A percentile compares a stretch with the other conserved stretches of the same genome.
Conservation (phyloP, 2,329 filamentous ascomycete genomes). For the Fusarium austroafricanum region DNA sequence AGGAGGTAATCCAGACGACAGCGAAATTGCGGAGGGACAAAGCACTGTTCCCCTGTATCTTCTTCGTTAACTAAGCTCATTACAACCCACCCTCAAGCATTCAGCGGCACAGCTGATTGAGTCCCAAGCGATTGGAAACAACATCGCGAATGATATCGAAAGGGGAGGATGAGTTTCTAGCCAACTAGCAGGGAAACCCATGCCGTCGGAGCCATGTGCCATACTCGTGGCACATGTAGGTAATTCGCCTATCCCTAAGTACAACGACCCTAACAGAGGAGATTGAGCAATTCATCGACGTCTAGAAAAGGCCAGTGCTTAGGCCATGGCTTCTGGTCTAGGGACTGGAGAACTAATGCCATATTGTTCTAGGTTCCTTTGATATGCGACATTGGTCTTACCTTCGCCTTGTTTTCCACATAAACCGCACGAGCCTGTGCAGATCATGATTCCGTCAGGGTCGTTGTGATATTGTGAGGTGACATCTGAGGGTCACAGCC, state of each 20-base stretch:
- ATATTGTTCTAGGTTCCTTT: neutral
- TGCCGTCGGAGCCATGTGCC: constrained; percentile 30
- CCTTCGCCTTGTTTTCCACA: neutral
- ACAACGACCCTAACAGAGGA: constrained; percentile 26
- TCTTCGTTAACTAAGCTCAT: constrained; percentile 6
- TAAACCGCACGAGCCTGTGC: constrained; percentile 17
- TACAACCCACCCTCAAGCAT: constrained; percentile 23
- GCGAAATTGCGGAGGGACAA: neutral
- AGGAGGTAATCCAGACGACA: too few relatives aligned
- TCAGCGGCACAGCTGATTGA: constrained; percentile 31
- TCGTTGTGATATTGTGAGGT: constrained; percentile 24
- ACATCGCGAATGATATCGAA: constrained; percentile 32
- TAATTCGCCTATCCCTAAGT: constrained; percentile 24
- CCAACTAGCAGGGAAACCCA: constrained; percentile 40
- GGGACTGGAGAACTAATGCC: neutral
- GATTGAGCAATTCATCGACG: constrained; percentile 24
- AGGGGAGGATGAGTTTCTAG: constrained; percentile 21
- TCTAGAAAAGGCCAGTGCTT: constrained; percentile 23
- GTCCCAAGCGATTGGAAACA: constrained; percentile 43
- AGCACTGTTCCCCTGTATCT: constrained; percentile 1
- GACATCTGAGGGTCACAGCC: constrained; percentile 13
- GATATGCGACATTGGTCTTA: constrained; percentile 9
- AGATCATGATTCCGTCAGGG: constrained; percentile 15
- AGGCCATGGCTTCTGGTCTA: constrained; percentile 17
- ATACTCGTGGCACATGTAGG: constrained; percentile 26